phyloP scores from a whole-genome alignment of 257 asterid genomes.

The Buddleja alternifolia region DNA sequence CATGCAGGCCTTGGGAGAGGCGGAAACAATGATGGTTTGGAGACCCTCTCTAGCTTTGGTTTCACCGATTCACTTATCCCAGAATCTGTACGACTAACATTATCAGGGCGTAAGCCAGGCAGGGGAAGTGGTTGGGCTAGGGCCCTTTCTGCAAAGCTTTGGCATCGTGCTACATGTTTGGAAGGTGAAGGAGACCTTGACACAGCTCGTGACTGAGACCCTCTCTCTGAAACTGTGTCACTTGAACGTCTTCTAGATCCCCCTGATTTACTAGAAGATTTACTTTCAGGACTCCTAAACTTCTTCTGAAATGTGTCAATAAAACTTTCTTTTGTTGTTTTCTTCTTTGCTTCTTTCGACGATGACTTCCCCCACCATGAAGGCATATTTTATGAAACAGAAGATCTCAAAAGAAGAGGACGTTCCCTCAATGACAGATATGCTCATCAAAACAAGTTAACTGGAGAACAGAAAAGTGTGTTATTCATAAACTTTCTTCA shows the following conservation, averaged over 20 bases:
- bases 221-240: slow-evolving; percentile 77
- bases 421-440: slow-evolving; percentile 24
- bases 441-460: slow-evolving; percentile 22
- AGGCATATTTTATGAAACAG: slow-evolving; percentile 78
- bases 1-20: slow-evolving; percentile 89
- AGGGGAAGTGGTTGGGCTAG: slow-evolving; percentile 90
- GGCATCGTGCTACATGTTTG: slow-evolving; percentile 82
- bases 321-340: slow-evolving; percentile 75
- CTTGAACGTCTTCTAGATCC: slow-evolving; percentile 71
- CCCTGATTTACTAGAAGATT: slow-evolving; percentile 71
- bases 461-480: slow-evolving; percentile 9
- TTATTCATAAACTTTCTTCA: slow-evolving; percentile 1
- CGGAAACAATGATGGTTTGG: slow-evolving; percentile 64
- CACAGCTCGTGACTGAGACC: slow-evolving; percentile 70
- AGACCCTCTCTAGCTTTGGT: slow-evolving; percentile 57
- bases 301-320: slow-evolving; percentile 82
- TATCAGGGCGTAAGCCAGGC: slow-evolving; percentile 60
- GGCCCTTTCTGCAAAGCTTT: slow-evolving; percentile 87
- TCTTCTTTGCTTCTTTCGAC: slow-evolving; percentile 85
- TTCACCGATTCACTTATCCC: slow-evolving; percentile 61
- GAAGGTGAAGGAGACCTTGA: slow-evolving; percentile 91
- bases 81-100: slow-evolving; percentile 62
- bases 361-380: slow-evolving; percentile 96
- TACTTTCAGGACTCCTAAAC: slow-evolving; percentile 77
- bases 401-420: slow-evolving; percentile 18